A percentile compares a stretch with the other conserved stretches of the same genome.
These are phyloP conservation scores for Cladosporium sp. DNA, from an alignment of 2,329 filamentous ascomycete species.

Conservation along the genomic window DNA sequence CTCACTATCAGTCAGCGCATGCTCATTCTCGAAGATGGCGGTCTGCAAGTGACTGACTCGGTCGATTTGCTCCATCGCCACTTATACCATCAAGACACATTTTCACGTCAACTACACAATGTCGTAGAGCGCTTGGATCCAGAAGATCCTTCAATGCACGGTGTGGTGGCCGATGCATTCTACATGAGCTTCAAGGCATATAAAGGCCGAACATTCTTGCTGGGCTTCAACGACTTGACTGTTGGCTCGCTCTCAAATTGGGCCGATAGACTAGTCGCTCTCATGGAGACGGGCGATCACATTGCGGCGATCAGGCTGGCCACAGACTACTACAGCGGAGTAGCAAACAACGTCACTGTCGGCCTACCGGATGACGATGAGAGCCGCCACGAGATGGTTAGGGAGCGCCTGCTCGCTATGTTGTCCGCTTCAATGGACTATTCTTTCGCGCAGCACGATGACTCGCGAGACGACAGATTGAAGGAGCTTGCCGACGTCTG, in stretches of 20 bases:
- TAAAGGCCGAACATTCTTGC: slow-evolving; percentile 86
- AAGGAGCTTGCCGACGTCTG: slow-evolving; percentile 79
- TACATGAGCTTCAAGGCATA: slow-evolving; percentile 97
- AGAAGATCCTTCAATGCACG: slow-evolving; percentile 85
- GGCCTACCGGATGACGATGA: slow-evolving; percentile 83
- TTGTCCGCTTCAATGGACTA: slow-evolving; percentile 90
- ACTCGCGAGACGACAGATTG: slow-evolving; percentile 60
- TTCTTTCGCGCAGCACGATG: slow-evolving; percentile 68
- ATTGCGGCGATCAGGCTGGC: slow-evolving; percentile 88
- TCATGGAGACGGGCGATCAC: slow-evolving; percentile 97
- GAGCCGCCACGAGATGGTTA: slow-evolving; percentile 77
- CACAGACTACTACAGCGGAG: slow-evolving; percentile 87
- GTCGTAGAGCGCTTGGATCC: slow-evolving; percentile 89
- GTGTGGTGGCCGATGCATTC: slow-evolving; percentile 94
- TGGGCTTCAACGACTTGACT: slow-evolving; percentile 91
- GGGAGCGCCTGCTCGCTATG: slow-evolving; percentile 88
- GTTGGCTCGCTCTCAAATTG: slow-evolving; percentile 94
- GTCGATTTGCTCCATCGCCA: slow-evolving; percentile 91
- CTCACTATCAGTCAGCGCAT: slow-evolving; percentile 92
- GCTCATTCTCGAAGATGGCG: slow-evolving; percentile 86
- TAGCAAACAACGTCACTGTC: slow-evolving; percentile 91
- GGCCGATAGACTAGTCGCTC: slow-evolving; percentile 87
- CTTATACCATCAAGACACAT: slow-evolving; percentile 88
- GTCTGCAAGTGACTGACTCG: slow-evolving; percentile 87
- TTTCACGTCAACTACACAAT: slow-evolving; percentile 80